Evolutionary conservation across 257 asterid genomes (phyloP), one percentile per base, ranked within the genome.

Genomic region (Catharanthus roseus): DNA sequence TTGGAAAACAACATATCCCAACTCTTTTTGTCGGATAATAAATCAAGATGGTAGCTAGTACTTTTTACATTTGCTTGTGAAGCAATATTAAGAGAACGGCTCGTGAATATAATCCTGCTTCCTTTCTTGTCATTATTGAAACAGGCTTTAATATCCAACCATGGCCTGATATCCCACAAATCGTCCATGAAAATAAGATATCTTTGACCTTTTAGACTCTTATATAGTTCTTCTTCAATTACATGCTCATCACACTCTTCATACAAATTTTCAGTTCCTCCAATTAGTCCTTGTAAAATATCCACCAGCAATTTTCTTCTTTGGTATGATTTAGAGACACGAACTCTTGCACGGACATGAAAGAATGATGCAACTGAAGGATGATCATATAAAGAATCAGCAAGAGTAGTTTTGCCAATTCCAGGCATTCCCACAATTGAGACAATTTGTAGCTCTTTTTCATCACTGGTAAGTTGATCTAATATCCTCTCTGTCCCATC

Each of bases 111-210:
- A 42, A 76, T 65, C 49, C 76, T 44, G 10, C 47, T 42, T 12
- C 11, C 11, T 1, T 6, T 42, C 11, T 42, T 42, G 10, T 10
- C 47, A 42, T 53, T 10, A 0, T 63, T 72, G 39, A 76, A 71
- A 29, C 38, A 70, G 13, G 13, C 1, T 23, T 26, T 18, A 26
- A 65, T 19, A 29, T 41, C 3, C n/a, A 42, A 16, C 76, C 73
- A 76, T 42, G 65, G 19, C 13, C 5, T n/a, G 10, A 33, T 26
- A 38, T 64, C 63, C 58, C 73, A 66, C 29, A 70, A 6, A 56
- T 76, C 63, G 31, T 76, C 76, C 19, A 70, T 1, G 15, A 65
- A 47, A 31, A 77, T n/a, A 16, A 77, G 70, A 58, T 45, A 77
- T 49, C 33, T 58, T 4, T 1, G 21, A 1, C 71, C 61, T 42